Evolutionary conservation across 129 eudicot species (phyloP).

Genomic region (Deinandra increscens): DNA sequence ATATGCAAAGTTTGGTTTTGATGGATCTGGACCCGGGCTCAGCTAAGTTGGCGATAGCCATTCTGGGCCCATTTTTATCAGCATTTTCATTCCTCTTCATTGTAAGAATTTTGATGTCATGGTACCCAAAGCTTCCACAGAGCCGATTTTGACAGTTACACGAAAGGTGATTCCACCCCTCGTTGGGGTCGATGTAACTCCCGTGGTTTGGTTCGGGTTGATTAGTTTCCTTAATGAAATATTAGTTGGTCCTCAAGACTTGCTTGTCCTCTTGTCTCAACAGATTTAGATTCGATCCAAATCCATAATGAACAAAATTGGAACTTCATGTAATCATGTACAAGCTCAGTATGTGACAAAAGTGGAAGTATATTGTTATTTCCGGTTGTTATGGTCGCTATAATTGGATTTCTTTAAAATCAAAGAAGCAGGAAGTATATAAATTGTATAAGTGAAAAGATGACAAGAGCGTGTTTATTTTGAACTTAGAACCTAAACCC

Average conservation of each 20-base stretch:
- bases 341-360: too few relatives aligned
- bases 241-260: constrained; percentile 88
- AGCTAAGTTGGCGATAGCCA: constrained; percentile 66
- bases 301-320: too few relatives aligned
- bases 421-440: too few relatives aligned
- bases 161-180: constrained; percentile 92
- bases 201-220: constrained; percentile 97
- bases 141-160: constrained; percentile 69
- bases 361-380: too few relatives aligned
- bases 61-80: constrained; percentile 85
- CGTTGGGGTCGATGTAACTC: constrained; percentile 96
- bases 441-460: too few relatives aligned
- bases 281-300: constrained; percentile 67
- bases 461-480: too few relatives aligned
- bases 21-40: constrained; percentile 87
- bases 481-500: too few relatives aligned
- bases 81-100: constrained; percentile 87
- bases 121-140: constrained; percentile 98
- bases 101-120: constrained; percentile 87
- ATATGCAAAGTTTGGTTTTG: constrained; percentile 43
- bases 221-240: constrained; percentile 83
- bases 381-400: too few relatives aligned
- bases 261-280: constrained; percentile 91
- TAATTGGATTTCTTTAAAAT: too few relatives aligned
- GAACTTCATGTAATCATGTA: too few relatives aligned